These are phyloP conservation scores for Lipomyces oligophaga DNA, from an alignment of 805 yeast species.

Conservation along the genomic window DNA sequence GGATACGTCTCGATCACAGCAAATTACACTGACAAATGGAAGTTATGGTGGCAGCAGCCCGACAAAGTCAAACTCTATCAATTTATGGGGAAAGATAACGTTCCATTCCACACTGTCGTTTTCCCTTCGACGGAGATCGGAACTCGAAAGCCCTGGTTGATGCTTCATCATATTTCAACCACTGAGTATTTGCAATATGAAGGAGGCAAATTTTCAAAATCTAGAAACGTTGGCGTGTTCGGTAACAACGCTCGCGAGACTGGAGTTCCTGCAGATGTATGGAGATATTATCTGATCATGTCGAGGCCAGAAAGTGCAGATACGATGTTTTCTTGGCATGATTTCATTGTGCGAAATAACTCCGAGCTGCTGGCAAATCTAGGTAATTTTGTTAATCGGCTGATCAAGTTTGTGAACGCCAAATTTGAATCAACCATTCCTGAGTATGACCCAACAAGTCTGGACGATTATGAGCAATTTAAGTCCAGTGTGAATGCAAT, in stretches of 20 bases:
- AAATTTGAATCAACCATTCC: constrained; percentile 92
- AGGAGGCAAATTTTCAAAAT: constrained; percentile 96
- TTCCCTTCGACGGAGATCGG: constrained; percentile 94
- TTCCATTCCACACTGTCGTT: constrained; percentile 97
- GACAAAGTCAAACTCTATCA: constrained; percentile 84
- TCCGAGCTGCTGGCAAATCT: constrained; percentile 89
- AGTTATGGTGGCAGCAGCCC: constrained; percentile 93
- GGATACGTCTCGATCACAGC: constrained; percentile 97
- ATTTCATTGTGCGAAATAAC: constrained; percentile 86
- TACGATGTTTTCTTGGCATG: constrained; percentile 96
- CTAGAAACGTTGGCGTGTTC: constrained; percentile 96
- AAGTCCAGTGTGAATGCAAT: constrained; percentile 59
- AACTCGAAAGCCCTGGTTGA: constrained; percentile 84
- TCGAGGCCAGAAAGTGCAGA: constrained; percentile 95
- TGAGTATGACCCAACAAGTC: constrained; percentile 51
- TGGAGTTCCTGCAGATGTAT: constrained; percentile 85
- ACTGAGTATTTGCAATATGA: constrained; percentile 95
- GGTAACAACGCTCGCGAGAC: constrained; percentile 96
- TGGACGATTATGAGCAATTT: constrained; percentile 37
- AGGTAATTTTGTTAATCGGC: constrained; percentile 94
- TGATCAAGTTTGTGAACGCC: constrained; percentile 82
- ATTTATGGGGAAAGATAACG: constrained; percentile 99
- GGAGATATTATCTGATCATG: constrained; percentile 94
- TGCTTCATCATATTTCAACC: constrained; percentile 82
- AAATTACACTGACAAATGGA: constrained; percentile 77